phyloP scores from a whole-genome alignment of 169 alveolate genomes.

The Plasmodium blacklocki region DNA sequence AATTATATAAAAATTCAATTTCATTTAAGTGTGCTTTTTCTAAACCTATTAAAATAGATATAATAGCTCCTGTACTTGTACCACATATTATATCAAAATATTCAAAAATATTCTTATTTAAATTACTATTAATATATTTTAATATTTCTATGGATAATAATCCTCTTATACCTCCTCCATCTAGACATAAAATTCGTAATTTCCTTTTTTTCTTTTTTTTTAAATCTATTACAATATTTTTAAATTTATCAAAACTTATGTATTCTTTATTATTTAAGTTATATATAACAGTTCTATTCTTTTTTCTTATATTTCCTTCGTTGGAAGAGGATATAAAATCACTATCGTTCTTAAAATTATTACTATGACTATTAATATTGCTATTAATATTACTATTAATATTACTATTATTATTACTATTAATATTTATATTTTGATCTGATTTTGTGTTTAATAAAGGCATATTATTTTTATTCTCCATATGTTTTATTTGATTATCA shows the following conservation, averaged over 20 bases:
- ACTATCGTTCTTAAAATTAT: background rate
- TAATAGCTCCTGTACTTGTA: constrained; percentile 90
- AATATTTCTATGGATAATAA: constrained; percentile 88
- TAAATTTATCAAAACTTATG: constrained; percentile 59
- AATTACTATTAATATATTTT: constrained; percentile 76
- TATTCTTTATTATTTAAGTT: constrained; percentile 54
- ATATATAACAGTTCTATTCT: constrained; percentile 20
- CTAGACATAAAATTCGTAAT: constrained; percentile 86
- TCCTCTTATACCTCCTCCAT: constrained; percentile 92
- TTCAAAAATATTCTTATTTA: constrained; percentile 83
- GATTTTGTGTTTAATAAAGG: background rate
- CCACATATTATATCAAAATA: constrained; percentile 90
- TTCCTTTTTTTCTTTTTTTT: constrained; percentile 77
- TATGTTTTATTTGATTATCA: background rate
- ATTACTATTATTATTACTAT: background rate
- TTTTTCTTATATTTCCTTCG: background rate
- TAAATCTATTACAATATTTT: constrained; percentile 42
- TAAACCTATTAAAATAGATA: constrained; percentile 86
- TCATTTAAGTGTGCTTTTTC: constrained; percentile 86
- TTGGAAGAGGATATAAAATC: background rate
- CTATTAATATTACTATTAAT: background rate
- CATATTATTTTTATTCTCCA: background rate
- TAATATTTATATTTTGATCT: background rate
- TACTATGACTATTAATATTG: background rate
- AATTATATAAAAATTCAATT: constrained; percentile 82